Conservation (phyloP, 1,284 basidiomycete species). For the Malassezia slooffiae region DNA sequence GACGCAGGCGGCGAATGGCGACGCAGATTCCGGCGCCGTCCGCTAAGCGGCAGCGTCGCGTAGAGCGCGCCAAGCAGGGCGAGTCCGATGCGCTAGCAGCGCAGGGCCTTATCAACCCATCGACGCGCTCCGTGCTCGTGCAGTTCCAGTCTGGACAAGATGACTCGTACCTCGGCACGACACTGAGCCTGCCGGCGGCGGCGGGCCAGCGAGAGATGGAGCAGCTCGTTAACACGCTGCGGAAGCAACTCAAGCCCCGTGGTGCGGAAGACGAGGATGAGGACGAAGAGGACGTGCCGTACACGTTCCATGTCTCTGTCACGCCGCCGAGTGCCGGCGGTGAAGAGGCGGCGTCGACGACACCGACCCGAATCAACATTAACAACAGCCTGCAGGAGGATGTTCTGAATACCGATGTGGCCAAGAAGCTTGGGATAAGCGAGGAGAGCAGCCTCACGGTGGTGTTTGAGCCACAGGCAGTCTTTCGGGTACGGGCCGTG, state of each 20-base stretch:
- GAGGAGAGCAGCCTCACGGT: constrained; percentile 40
- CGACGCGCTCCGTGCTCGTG: constrained; percentile 32
- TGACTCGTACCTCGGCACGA: constrained; percentile 30
- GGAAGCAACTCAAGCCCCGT: constrained; percentile 22
- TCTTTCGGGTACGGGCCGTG: constrained; percentile 85
- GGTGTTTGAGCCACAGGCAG: constrained; percentile 63
- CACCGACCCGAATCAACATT: constrained; percentile 31
- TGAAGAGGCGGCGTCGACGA: constrained; percentile 4
- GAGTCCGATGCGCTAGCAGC: constrained; percentile 21
- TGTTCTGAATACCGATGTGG: constrained; percentile 26
- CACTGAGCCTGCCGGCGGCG: constrained; percentile 35
- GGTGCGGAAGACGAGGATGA: constrained; percentile 18
- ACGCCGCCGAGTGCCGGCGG: constrained; percentile 15
- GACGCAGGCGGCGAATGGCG: too few species aligned
- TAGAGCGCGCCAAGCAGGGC: constrained; percentile 19
- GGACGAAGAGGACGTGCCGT: constrained; percentile 42
- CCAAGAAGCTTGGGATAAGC: constrained; percentile 37
- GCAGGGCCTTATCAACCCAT: constrained; percentile 32
- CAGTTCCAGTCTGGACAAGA: constrained; percentile 41
- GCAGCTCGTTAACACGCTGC: constrained; percentile 37
- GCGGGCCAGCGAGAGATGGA: constrained; percentile 38
- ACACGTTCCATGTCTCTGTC: constrained; percentile 39
- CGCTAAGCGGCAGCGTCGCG: constrained; percentile 33
- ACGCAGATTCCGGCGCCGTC: constrained; percentile 32
- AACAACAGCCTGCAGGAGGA: constrained; percentile 30